phyloP scores from a whole-genome alignment of 75 land plant genomes.

The Cryptomeria japonica region DNA sequence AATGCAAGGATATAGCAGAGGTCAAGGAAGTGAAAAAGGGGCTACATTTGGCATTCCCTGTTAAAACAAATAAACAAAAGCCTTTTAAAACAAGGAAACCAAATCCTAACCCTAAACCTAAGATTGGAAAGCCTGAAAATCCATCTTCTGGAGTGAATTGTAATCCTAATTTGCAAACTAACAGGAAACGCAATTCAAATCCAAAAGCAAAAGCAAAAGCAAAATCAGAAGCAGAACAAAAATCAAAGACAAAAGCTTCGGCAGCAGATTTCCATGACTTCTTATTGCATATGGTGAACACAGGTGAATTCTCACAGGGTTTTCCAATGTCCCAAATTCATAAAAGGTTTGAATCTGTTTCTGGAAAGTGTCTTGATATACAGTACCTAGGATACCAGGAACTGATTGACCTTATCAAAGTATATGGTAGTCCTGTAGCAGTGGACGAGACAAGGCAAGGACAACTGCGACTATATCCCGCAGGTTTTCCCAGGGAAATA shows the following conservation, averaged over 20 bases:
- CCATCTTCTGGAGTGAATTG: background rate
- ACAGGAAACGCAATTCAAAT: background rate
- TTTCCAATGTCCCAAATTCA: background rate
- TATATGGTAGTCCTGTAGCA: background rate
- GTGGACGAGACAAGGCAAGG: background rate
- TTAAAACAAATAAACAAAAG: background rate
- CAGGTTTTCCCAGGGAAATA: background rate
- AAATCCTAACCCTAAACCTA: background rate
- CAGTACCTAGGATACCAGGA: background rate
- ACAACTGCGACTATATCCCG: background rate
- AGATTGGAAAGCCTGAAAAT: background rate
- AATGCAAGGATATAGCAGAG: constrained; percentile 6
- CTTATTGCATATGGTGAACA: background rate
- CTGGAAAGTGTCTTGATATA: background rate
- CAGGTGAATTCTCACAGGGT: background rate
- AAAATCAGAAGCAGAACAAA: background rate
- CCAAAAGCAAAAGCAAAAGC: background rate
- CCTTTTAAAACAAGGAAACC: background rate
- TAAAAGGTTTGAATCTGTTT: background rate
- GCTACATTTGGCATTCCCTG: background rate
- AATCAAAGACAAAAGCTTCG: background rate
- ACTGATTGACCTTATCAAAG: background rate
- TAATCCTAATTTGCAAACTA: background rate
- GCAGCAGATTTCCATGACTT: background rate
- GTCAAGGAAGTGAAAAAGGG: background rate